Conservation (phyloP, 352 stramenopile genomes). For the Pythium aphanidermatum region DNA sequence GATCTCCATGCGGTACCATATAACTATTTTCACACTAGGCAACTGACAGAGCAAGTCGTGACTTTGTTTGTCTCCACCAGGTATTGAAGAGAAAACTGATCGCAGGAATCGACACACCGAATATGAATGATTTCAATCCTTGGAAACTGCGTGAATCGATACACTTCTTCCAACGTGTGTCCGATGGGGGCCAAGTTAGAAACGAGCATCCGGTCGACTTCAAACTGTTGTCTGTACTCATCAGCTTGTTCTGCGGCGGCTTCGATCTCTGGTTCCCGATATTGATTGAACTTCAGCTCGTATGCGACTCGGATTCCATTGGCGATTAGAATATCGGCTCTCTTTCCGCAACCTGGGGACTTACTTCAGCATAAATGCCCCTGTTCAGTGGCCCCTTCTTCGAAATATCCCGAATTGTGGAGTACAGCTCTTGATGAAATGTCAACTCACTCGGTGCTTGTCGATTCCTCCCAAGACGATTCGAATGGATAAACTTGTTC, state of each 20-base stretch:
- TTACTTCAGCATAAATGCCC: slow-evolving; percentile 5
- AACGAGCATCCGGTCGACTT: slow-evolving; percentile 8
- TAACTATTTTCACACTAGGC: no score
- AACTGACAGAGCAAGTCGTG: no score
- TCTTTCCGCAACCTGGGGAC: not conserved
- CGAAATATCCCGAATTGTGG: not conserved
- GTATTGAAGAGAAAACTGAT: slow-evolving; percentile 1
- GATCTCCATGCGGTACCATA: no score
- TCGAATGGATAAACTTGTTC: not conserved
- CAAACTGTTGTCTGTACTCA: slow-evolving; percentile 7
- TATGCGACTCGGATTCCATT: slow-evolving; percentile 2
- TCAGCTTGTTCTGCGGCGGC: slow-evolving; percentile 5
- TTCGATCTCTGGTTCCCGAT: not conserved
- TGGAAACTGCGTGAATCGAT: slow-evolving; percentile 3
- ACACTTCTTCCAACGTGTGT: slow-evolving; percentile 4
- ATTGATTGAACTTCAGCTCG: slow-evolving; percentile 5
- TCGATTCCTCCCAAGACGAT: slow-evolving; percentile 2
- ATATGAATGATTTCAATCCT: slow-evolving; percentile 5
- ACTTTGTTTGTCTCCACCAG: no score
- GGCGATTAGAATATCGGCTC: slow-evolving; percentile 3
- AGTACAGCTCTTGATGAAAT: slow-evolving; percentile 1
- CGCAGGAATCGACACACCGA: slow-evolving; percentile 4
- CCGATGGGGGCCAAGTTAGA: slow-evolving; percentile 2
- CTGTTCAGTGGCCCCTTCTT: not conserved
- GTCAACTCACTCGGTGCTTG: slow-evolving; percentile 1